phyloP scores from a whole-genome alignment of 106 monocot genomes.

The Cymbidium sinense region DNA sequence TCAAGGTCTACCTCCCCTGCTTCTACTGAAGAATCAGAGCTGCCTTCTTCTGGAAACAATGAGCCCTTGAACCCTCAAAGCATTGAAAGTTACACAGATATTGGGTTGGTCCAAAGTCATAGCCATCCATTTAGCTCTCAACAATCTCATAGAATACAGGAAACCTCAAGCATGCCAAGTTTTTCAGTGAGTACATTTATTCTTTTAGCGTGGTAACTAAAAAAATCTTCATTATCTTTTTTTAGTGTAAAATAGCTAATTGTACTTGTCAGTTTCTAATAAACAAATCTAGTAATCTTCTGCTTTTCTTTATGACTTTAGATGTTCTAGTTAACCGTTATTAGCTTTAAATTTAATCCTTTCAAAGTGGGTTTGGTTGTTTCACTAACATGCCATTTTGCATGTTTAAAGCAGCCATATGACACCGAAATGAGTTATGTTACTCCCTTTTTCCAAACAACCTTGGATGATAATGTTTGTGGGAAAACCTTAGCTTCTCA shows the following conservation, averaged over 20 bases:
- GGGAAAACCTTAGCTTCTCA: conserved; percentile 25
- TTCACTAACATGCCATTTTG: background rate
- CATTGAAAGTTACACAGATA: conserved; percentile 36
- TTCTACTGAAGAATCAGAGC: conserved; percentile 21
- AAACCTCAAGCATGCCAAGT: conserved; percentile 28
- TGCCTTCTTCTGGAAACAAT: conserved; percentile 12
- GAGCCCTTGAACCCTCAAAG: conserved; percentile 19
- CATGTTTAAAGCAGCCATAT: conserved; percentile 29
- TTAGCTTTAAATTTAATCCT: background rate
- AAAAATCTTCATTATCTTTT: background rate
- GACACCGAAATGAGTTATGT: conserved; percentile 32
- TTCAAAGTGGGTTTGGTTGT: background rate
- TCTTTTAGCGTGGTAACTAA: background rate
- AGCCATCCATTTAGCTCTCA: conserved; percentile 31
- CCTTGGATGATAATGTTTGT: conserved; percentile 23
- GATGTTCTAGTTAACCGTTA: background rate
- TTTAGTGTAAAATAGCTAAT: background rate
- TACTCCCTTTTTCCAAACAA: conserved; percentile 27
- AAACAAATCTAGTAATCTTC: background rate
- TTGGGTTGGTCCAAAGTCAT: conserved; percentile 39
- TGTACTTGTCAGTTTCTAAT: background rate
- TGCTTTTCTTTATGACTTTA: background rate
- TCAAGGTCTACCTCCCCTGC: conserved; percentile 25
- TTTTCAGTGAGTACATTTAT: conserved; percentile 38
- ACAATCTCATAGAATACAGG: conserved; percentile 16